Base-by-base conservation (phyloP, 768 basidiomycete species). In the Filobasidium wieringae region DNA sequence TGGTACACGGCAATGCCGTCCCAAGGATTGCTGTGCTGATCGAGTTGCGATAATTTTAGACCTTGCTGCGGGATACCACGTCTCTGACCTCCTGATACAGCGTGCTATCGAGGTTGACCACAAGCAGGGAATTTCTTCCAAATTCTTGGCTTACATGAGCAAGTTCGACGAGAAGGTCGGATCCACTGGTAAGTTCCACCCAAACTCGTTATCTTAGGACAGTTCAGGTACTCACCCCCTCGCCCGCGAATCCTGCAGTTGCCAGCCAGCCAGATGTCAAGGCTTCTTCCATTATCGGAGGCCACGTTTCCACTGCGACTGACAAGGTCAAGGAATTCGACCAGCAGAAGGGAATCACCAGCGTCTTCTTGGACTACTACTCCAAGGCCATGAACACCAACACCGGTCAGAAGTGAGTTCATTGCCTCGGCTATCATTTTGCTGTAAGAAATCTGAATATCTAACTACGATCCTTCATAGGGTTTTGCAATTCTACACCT, bases 51-150 rank as follows among this genome's bases (percentile, higher is more conserved):
- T n/a, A 11, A 40, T 19, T 9, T 6, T 41, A 61, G 60, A 92
- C 73, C 81, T 99, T 43, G 89, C 93, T 1, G 83, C 81, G 68
- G 95, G 93, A 1, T 96, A 97, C 76, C 67, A 68, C 51, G 79
- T 97, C 27, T 82, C 83, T 17, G 92, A 97, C 69, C 69, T 78
- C 49, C 80, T 91, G 64, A 78, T 97, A 45, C 78, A 85, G 64
- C 68, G 71, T 55, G 76, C 77, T 15, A 77, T 78, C 60, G 76
- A 74, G 53, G 66, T 75, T 58, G 75, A 77, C 68, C 66, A 76
- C 85, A 83, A 87, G 70, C 83, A 87, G 61, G 93, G 93, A 22
- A 97, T 99, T 64, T 92, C 89, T 2, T 77, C 80, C 57, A 80
- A 81, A 37, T 96, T 97, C 80, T 74, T 95, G 32, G 71, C 77